Evolutionary conservation across 148 eudicot species (phyloP).

Genomic region (Dysphania ambrosioides): DNA sequence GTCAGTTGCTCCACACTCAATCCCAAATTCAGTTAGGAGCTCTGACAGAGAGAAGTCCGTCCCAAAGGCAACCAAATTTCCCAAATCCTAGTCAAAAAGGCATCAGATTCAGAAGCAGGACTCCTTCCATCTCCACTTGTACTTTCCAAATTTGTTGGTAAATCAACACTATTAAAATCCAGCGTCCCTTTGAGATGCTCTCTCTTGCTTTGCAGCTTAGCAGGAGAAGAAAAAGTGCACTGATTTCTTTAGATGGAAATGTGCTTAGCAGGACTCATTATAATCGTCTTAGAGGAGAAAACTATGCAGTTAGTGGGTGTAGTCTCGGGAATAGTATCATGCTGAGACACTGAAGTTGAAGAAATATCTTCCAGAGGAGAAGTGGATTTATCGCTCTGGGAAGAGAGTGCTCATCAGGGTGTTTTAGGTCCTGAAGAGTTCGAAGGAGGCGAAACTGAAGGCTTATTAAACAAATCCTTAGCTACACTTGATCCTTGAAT

Average conservation of each 20-base stretch:
- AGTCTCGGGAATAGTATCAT: constrained; percentile 39
- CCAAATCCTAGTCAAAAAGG: constrained; percentile 60
- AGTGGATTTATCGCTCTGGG: constrained; percentile 53
- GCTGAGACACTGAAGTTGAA: constrained; percentile 48
- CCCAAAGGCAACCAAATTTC: constrained; percentile 56
- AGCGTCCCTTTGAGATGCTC: constrained; percentile 86
- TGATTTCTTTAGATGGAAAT: constrained; percentile 62
- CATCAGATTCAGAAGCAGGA: constrained; percentile 52
- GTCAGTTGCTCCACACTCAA: constrained; percentile 35
- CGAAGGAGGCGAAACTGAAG: constrained; percentile 41
- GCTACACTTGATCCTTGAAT: constrained; percentile 60
- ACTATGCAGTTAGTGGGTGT: constrained; percentile 66
- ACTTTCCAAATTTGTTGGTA: constrained; percentile 33
- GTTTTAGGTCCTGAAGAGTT: constrained; percentile 62
- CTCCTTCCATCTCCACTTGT: constrained; percentile 35
- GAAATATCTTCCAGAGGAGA: constrained; percentile 56
- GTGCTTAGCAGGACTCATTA: constrained; percentile 70
- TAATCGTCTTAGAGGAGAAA: constrained; percentile 66
- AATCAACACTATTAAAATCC: constrained; percentile 64
- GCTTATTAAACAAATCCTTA: constrained; percentile 59
- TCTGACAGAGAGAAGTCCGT: constrained; percentile 54
- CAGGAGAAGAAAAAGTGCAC: constrained; percentile 62
- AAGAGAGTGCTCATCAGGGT: constrained; percentile 57
- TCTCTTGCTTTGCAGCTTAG: constrained; percentile 45
- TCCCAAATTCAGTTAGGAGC: constrained; percentile 60